phyloP scores from a whole-genome alignment of 768 basidiomycete genomes.

The Boletus pseudopeckii region DNA sequence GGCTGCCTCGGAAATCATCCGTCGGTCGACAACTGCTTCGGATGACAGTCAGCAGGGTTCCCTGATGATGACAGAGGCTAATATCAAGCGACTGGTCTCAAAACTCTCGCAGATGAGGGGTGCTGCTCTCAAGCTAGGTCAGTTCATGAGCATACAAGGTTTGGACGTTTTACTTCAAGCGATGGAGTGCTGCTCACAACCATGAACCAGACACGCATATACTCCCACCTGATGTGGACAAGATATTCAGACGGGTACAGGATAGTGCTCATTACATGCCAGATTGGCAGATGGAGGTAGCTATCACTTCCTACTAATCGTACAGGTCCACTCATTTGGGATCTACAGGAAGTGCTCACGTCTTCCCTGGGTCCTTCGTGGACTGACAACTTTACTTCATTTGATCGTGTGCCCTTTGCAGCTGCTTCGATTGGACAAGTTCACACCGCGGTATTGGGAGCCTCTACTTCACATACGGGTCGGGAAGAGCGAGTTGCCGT shows the following conservation, averaged over 20 bases:
- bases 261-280: constrained; percentile 99
- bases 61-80: constrained; percentile 87
- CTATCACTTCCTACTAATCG: constrained; percentile 3
- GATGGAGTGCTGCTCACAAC: neutral
- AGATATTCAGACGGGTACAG: constrained; percentile 86
- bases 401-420: constrained; percentile 86
- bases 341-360: constrained; percentile 60
- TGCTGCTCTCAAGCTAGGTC: constrained; percentile 93
- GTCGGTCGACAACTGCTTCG: constrained; percentile 52
- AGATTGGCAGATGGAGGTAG: constrained; percentile 94
- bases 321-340: neutral
- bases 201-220: constrained; percentile 71
- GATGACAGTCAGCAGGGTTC: constrained; percentile 39
- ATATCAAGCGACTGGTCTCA: constrained; percentile 83
- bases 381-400: constrained; percentile 64
- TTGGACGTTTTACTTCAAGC: neutral
- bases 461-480: constrained; percentile 51
- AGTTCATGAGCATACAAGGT: constrained; percentile 98
- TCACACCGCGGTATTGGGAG: constrained; percentile 65
- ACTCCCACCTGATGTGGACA: constrained; percentile 83
- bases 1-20: constrained; percentile 81
- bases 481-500: constrained; percentile 61
- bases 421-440: constrained; percentile 98
- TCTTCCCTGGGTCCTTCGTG: constrained; percentile 75
- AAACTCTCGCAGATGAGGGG: constrained; percentile 96